Evolutionary conservation across 495 filamentous ascomycete species (phyloP), one percentile per base, ranked within the genome.

Genomic region (Aspergillus campestris): DNA sequence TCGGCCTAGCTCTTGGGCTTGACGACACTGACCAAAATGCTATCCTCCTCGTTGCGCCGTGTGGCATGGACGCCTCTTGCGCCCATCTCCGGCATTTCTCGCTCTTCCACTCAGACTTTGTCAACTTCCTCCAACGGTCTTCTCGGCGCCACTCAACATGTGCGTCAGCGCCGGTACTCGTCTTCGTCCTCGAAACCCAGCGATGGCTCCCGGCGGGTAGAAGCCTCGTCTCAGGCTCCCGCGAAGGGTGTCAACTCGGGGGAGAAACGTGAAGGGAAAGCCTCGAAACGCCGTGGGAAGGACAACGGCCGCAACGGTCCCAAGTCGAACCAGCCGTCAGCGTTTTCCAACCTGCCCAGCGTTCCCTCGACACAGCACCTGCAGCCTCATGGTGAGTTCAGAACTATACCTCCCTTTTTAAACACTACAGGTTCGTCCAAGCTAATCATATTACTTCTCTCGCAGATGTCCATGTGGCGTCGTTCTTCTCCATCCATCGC

Each of bases 401-500:
- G 15, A 9, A 11, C 5, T 37, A 5, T 6, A n/a, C 10, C 4
- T 28, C 27, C 31, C 13, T 18, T 24, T 28, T 8, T 38, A 31
- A 12, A 15, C 11, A 33, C 15, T 34, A 3, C 10, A 36, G 7
- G 8, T 1, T 34, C 13, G 27, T 38, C 18, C 11, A 8, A 31
- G 34, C 37, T 49, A 27, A 40, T 40, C 34, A 38, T 42, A 48
- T 7, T 34, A 32, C 38, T 44, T 42, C 35, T 40, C 24, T 24
- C 40, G 45, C 31, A 98, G 92, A 94, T 58, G 72, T 96, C 36
- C 82, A 82, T 50, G 71, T 95, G 29, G 89, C 91, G 6, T 84
- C 83, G 40, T 97, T 98, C 74, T 98, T 96, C 69, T 92, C 92
- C 46, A 84, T 91, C 49, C 89, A 98, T 71, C 80, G 92, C 42